Evolutionary conservation across 2,329 filamentous ascomycete genomes (phyloP), one percentile per base, ranked within the genome.

Genomic region (Trichoderma citrinoviride): DNA sequence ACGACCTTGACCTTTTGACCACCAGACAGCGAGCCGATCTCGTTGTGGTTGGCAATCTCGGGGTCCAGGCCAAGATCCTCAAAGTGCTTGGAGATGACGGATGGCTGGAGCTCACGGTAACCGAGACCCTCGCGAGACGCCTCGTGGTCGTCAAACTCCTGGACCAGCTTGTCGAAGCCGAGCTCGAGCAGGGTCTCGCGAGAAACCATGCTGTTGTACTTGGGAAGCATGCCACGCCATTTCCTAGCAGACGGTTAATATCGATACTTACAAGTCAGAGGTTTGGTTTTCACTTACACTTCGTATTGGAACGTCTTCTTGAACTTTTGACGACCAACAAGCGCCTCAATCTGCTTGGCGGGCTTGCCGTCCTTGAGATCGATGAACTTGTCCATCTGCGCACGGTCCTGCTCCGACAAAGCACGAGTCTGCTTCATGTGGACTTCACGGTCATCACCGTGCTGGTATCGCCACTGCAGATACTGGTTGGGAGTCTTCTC

Each of bases 231-330:
- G 69, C 87, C 85, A 68, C 89, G 81, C 95, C 95, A 99, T 86
- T 98, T 97, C 50, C 87, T 89, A 58, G 5, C 1, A 14, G 37
- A 15, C 4, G 21, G 25, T 52, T 49, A 52, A 19, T 17, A n/a
- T 46, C 7, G 37, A 25, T 2, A 12, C 10, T 37, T 37, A 5
- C 0, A 5, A 3, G 40, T n/a, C 4, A 23, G 44, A 14, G 14
- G 5, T 25, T 29, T 3, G 5, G 2, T 3, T 23, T 41, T 17
- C 33, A 80, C 85, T 82, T 84, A 89, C 85, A 97, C 87, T 82
- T 98, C 94, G 75, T 98, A 98, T 83, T 97, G 93, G 86, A 96
- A 97, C 46, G 90, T 91, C 87, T 99, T 99, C 89, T 99, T 98
- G 82, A 87, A 97, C 83, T 99, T 99, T 77, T 97, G 93, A 71